Evolutionary conservation across 2,329 filamentous ascomycete species (phyloP).

Genomic region (Zymoseptoria passerinii): DNA sequence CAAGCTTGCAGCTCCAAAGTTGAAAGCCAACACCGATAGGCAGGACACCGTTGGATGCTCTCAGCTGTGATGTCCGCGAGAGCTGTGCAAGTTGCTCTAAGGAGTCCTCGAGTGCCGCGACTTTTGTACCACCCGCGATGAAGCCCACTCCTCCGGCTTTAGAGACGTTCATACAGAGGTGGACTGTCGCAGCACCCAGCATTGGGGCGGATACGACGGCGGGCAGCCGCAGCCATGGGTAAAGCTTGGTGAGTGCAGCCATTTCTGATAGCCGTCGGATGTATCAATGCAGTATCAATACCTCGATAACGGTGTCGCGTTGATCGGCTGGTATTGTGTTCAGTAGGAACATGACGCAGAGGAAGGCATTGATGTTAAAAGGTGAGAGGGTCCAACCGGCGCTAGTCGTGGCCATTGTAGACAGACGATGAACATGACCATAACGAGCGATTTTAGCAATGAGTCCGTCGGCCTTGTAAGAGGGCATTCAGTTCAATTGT

Average conservation of each 20-base stretch:
- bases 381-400: background rate
- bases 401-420: background rate
- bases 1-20: slow-evolving; percentile 38
- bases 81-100: slow-evolving; percentile 14
- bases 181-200: slow-evolving; percentile 49
- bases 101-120: slow-evolving; percentile 22
- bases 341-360: background rate
- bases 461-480: background rate
- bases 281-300: background rate
- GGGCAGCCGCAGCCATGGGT: slow-evolving; percentile 49
- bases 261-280: background rate
- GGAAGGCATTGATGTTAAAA: background rate
- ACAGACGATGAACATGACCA: background rate
- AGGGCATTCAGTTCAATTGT: background rate
- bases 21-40: slow-evolving; percentile 55
- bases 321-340: background rate
- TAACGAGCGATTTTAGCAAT: background rate
- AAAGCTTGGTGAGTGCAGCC: slow-evolving; percentile 20
- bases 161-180: slow-evolving; percentile 51
- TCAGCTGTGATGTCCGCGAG: slow-evolving; percentile 1
- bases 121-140: slow-evolving; percentile 32
- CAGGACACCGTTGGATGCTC: slow-evolving; percentile 19
- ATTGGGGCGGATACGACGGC: slow-evolving; percentile 57
- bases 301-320: background rate
- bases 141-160: slow-evolving; percentile 40